These are phyloP conservation scores for Neolentinus lepideus DNA, from an alignment of 1,284 basidiomycete species.

Conservation along the genomic window DNA sequence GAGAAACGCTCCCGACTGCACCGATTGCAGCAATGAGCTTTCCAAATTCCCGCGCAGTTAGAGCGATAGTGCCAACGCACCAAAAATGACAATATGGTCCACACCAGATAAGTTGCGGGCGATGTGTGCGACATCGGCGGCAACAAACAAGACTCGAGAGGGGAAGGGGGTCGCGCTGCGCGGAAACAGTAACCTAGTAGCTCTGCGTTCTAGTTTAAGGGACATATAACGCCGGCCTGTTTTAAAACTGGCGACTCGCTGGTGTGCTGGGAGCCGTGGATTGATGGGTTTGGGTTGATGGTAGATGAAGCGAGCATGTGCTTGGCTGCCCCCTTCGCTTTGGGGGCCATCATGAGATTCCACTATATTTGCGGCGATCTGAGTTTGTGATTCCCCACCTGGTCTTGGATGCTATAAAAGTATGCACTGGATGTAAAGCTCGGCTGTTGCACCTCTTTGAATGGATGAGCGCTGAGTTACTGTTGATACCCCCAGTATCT, in stretches of 20 bases:
- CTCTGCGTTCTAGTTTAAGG: background rate
- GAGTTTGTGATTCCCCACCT: too few species aligned
- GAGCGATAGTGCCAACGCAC: constrained; percentile 26
- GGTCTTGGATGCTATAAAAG: too few species aligned
- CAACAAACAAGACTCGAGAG: background rate
- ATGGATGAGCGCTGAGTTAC: too few species aligned
- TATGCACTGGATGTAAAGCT: too few species aligned
- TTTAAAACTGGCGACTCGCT: background rate
- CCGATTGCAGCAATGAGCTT: background rate
- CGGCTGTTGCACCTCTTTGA: too few species aligned
- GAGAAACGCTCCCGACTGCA: constrained; percentile 54
- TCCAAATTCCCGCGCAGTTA: background rate
- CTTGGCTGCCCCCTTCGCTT: background rate
- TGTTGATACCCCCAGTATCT: too few species aligned
- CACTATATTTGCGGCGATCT: background rate
- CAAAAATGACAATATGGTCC: constrained; percentile 45
- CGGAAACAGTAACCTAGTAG: background rate
- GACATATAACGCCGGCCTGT: background rate
- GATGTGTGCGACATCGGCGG: constrained; percentile 55
- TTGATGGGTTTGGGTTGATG: background rate
- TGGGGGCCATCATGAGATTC: background rate
- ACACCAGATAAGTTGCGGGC: constrained; percentile 51
- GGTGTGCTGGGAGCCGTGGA: background rate
- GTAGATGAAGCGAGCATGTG: background rate
- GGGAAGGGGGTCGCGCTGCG: background rate